A percentile compares a stretch with the other conserved stretches of the same genome.
Evolutionary conservation across 2,329 filamentous ascomycete genomes (phyloP).

Genomic region (Penicillium hesseltinei): DNA sequence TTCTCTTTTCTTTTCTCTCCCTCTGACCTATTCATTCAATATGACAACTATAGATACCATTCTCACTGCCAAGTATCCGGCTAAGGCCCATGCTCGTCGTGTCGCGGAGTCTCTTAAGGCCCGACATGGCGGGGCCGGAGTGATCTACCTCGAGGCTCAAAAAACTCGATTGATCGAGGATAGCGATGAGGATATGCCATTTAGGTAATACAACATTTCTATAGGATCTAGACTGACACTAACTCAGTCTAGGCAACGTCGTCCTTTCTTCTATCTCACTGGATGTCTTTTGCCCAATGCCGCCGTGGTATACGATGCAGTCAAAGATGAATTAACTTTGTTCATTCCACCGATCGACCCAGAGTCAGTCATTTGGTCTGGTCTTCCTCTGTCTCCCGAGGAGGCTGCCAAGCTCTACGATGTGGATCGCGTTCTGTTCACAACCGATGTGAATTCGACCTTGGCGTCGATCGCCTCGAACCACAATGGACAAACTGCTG

Average conservation of each 20-base stretch:
- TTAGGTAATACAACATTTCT: conserved; percentile 57
- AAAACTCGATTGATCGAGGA: conserved; percentile 81
- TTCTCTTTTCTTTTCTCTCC: not conserved
- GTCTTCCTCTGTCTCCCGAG: conserved; percentile 72
- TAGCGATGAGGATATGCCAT: conserved; percentile 77
- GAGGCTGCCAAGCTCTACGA: conserved; percentile 78
- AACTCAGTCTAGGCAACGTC: conserved; percentile 65
- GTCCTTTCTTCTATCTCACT: conserved; percentile 92
- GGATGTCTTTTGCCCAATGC: conserved; percentile 80
- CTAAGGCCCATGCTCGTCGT: conserved; percentile 78
- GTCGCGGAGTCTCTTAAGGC: conserved; percentile 76
- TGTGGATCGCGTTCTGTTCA: conserved; percentile 72
- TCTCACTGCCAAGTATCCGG: conserved; percentile 66
- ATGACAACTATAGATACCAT: conserved; percentile 41
- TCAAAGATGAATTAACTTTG: conserved; percentile 69
- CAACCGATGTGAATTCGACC: conserved; percentile 72
- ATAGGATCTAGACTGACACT: not conserved
- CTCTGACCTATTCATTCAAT: not conserved
- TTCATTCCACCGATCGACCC: conserved; percentile 87
- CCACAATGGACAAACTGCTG: conserved; percentile 47
- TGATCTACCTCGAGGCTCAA: conserved; percentile 86
- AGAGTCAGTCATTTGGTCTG: conserved; percentile 91
- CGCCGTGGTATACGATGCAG: conserved; percentile 76
- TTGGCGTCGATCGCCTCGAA: conserved; percentile 52
- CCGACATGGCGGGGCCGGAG: conserved; percentile 62